Evolutionary conservation across 208 protist species (phyloP).

Genomic region (Leishmania gerbilli): DNA sequence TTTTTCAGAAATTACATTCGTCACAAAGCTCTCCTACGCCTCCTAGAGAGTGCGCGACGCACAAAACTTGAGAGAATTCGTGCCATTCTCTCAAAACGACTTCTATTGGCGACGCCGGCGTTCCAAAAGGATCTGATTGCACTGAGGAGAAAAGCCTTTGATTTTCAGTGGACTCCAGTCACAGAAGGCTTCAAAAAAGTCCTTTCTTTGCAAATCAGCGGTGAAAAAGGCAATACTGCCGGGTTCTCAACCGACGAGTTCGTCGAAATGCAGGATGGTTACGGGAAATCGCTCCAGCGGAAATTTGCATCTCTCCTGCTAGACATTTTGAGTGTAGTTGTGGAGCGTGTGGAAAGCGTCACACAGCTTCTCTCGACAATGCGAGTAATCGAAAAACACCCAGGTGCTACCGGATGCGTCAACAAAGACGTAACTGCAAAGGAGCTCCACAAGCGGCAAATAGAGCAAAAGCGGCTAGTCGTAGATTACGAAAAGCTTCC

Average conservation of each 20-base stretch:
- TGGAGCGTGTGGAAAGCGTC: slow-evolving; percentile 25
- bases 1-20: slow-evolving; percentile 75
- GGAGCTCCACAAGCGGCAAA: slow-evolving; percentile 59
- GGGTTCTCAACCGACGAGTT: slow-evolving; percentile 40
- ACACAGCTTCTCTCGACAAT: not conserved
- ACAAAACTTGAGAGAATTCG: slow-evolving; percentile 35
- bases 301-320: slow-evolving; percentile 60
- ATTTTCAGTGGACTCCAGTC: slow-evolving; percentile 28
- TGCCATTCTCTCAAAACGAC: slow-evolving; percentile 39
- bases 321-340: slow-evolving; percentile 39
- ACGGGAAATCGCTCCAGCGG: slow-evolving; percentile 51
- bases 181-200: slow-evolving; percentile 7
- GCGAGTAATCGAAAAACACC: slow-evolving; percentile 31
- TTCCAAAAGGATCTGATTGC: slow-evolving; percentile 34
- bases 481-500: slow-evolving; percentile 83
- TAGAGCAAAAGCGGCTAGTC: slow-evolving; percentile 78
- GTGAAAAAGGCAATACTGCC: not conserved
- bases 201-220: slow-evolving; percentile 11
- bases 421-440: slow-evolving; percentile 83
- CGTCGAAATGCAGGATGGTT: slow-evolving; percentile 21
- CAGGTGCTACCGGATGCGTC: slow-evolving; percentile 63
- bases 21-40: slow-evolving; percentile 44
- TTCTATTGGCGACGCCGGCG: slow-evolving; percentile 43
- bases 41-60: slow-evolving; percentile 35
- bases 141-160: slow-evolving; percentile 32